phyloP scores from a whole-genome alignment of 2,329 filamentous ascomycete genomes.

The Cadophora sp. region DNA sequence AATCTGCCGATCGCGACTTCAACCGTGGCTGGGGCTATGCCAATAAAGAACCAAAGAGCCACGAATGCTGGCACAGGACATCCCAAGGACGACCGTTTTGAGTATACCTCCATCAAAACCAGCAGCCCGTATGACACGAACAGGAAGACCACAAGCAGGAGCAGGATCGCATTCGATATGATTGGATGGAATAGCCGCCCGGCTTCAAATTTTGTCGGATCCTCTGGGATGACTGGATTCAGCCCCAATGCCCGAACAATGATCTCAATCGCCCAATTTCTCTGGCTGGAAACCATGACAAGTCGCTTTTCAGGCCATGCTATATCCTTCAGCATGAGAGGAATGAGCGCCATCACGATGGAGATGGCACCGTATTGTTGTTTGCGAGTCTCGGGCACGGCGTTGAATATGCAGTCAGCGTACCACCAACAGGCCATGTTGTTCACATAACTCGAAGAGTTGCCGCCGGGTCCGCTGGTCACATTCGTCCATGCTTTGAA shows the following conservation, averaged over 20 bases:
- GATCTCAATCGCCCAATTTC: slow-evolving; percentile 34
- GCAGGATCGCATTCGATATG: neutral
- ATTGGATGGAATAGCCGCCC: neutral
- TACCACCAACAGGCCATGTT: slow-evolving; percentile 41
- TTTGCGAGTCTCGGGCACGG: slow-evolving; percentile 42
- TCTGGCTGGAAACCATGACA: slow-evolving; percentile 34
- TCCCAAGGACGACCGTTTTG: slow-evolving; percentile 43
- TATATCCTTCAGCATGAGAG: slow-evolving; percentile 44
- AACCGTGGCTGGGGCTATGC: slow-evolving; percentile 39
- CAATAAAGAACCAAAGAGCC: slow-evolving; percentile 39
- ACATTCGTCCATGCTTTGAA: slow-evolving; percentile 5
- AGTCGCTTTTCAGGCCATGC: slow-evolving; percentile 44
- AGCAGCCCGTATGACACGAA: neutral
- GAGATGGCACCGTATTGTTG: slow-evolving; percentile 44
- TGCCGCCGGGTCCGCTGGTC: slow-evolving; percentile 7
- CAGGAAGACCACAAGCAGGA: slow-evolving; percentile 18
- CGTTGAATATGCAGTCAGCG: slow-evolving; percentile 40
- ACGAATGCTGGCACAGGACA: slow-evolving; percentile 42
- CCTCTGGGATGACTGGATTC: slow-evolving; percentile 12
- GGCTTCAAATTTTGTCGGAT: neutral
- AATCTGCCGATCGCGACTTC: slow-evolving; percentile 24
- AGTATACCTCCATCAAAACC: slow-evolving; percentile 41
- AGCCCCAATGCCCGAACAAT: slow-evolving; percentile 38
- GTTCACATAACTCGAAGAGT: neutral
- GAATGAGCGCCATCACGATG: slow-evolving; percentile 45